phyloP scores from a whole-genome alignment of 2,329 filamentous ascomycete species.

The Aphanoascus verrucosus region DNA sequence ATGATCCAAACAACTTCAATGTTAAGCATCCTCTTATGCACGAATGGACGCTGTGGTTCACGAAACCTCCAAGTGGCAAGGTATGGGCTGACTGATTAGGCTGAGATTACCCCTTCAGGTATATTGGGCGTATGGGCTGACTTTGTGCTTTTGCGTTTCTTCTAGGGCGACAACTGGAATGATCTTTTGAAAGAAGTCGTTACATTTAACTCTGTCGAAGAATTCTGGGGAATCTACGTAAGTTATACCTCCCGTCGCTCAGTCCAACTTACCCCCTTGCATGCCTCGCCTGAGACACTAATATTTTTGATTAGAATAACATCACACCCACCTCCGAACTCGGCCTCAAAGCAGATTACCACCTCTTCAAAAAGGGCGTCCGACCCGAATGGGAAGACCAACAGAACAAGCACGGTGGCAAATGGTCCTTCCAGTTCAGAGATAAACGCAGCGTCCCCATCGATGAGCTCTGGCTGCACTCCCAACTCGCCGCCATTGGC shows the following conservation, averaged over 20 bases:
- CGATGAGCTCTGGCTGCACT: constrained; percentile 91
- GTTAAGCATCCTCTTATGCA: constrained; percentile 98
- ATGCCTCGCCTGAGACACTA: background rate
- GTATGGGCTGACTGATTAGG: constrained; percentile 39
- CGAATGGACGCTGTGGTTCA: constrained; percentile 99
- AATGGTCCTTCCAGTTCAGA: constrained; percentile 90
- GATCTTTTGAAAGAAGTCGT: constrained; percentile 97
- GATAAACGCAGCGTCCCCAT: constrained; percentile 86
- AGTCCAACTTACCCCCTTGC: background rate
- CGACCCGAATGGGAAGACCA: constrained; percentile 97
- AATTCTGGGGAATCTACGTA: constrained; percentile 99
- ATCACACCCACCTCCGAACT: constrained; percentile 93
- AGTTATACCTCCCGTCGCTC: constrained; percentile 34
- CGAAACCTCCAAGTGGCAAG: constrained; percentile 93
- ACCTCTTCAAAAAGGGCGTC: constrained; percentile 95
- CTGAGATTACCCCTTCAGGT: background rate
- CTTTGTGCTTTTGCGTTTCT: background rate
- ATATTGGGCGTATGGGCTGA: background rate
- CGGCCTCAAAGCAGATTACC: constrained; percentile 95
- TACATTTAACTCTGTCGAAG: constrained; percentile 95
- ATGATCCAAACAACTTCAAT: constrained; percentile 98
- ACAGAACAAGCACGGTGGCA: constrained; percentile 98
- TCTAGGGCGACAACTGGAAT: constrained; percentile 93
- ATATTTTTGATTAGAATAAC: constrained; percentile 64
- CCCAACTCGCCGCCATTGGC: constrained; percentile 92